phyloP scores from a whole-genome alignment of 108 stramenopile genomes.

The Cyclotella kingstonii region DNA sequence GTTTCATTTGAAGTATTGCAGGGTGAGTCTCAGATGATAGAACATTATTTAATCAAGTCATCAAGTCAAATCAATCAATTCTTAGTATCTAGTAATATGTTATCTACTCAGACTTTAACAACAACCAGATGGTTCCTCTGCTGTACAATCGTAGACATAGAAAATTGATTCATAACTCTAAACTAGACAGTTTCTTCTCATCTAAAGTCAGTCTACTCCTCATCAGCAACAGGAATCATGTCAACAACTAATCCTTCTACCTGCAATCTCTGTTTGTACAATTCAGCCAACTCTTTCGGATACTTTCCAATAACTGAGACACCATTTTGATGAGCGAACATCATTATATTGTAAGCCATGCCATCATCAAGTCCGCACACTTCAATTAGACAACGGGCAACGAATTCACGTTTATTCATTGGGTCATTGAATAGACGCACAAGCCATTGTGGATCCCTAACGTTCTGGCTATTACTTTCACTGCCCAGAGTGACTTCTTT shows the following conservation, averaged over 20 bases:
- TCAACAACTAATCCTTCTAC: conserved; percentile 59
- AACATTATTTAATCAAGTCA: too few species aligned
- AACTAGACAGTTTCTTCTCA: too few species aligned
- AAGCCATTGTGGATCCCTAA: conserved; percentile 48
- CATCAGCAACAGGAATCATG: conserved; percentile 67
- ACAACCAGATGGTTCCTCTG: too few species aligned
- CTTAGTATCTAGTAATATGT: too few species aligned
- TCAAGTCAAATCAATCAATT: too few species aligned
- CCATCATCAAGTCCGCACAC: conserved; percentile 57
- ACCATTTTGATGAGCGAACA: conserved; percentile 70
- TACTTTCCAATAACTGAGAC: conserved; percentile 62
- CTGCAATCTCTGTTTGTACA: conserved; percentile 48
- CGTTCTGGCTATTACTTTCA: neutral
- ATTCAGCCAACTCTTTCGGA: conserved; percentile 58
- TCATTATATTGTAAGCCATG: conserved; percentile 67
- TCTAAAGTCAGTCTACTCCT: too few species aligned
- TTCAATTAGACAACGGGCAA: conserved; percentile 56
- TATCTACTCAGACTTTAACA: too few species aligned
- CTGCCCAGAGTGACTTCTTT: conserved; percentile 1
- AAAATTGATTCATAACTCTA: too few species aligned
- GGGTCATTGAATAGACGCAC: conserved; percentile 75
- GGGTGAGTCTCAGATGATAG: too few species aligned
- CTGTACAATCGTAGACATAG: too few species aligned
- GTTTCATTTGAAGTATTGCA: too few species aligned
- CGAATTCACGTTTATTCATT: conserved; percentile 78